Conservation (phyloP, 2,329 filamentous ascomycete species). For the Trichophyton verrucosum region DNA sequence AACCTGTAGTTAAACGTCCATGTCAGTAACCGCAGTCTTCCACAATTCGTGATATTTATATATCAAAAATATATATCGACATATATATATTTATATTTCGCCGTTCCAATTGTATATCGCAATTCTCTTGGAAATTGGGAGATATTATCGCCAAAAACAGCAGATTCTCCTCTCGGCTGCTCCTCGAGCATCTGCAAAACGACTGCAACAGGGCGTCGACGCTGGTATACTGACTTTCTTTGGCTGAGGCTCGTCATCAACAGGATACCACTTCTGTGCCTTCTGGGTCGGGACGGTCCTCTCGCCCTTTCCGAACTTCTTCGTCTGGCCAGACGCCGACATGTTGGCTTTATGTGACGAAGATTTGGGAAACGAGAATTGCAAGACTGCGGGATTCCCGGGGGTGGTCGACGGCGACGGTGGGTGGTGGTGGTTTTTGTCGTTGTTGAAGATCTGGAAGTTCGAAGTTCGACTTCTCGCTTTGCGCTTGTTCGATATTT, state of each 20-base stretch:
- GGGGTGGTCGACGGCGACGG: constrained; percentile 29
- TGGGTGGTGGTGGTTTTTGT: constrained; percentile 14
- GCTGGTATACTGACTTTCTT: constrained; percentile 73
- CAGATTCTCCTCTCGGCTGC: neutral
- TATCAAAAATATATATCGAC: neutral
- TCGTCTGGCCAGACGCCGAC: constrained; percentile 49
- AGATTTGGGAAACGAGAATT: constrained; percentile 23
- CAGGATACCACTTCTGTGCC: constrained; percentile 98
- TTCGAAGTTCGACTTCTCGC: constrained; percentile 4
- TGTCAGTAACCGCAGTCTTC: constrained; percentile 2
- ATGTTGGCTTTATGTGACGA: constrained; percentile 39
- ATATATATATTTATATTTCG: neutral
- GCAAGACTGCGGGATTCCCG: constrained; percentile 19
- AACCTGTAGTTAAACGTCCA: constrained; percentile 45
- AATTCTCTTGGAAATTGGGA: neutral
- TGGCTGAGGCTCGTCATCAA: constrained; percentile 73
- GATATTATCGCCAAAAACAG: neutral
- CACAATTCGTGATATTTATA: too few relatives aligned
- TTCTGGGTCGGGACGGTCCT: constrained; percentile 78
- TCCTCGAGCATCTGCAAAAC: neutral
- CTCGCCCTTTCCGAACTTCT: constrained; percentile 97
- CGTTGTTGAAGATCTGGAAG: constrained; percentile 25
- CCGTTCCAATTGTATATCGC: neutral
- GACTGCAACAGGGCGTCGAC: neutral
- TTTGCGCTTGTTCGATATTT: constrained; percentile 29